Evolutionary conservation across 306 rosid genomes (phyloP).

Genomic region (Casuarina equisetifolia): DNA sequence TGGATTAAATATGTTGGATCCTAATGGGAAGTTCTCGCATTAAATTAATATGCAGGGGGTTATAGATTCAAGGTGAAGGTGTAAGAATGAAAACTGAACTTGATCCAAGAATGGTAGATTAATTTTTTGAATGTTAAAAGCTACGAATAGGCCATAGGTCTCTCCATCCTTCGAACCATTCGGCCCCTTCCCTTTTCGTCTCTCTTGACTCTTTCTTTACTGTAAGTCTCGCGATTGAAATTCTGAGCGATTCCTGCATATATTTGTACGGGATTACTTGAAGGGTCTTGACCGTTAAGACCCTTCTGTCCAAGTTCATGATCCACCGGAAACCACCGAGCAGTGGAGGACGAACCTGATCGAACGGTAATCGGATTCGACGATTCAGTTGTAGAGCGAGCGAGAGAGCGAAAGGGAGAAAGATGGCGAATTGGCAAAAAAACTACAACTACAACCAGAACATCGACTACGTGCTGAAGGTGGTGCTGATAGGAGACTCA

Average conservation of each 20-base stretch:
- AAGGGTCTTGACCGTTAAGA: too few relatives aligned
- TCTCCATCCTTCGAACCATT: neutral
- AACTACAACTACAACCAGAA: constrained; percentile 56
- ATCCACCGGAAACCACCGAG: neutral
- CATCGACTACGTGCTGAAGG: constrained; percentile 84
- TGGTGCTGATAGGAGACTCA: constrained; percentile 89
- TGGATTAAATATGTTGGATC: too few relatives aligned
- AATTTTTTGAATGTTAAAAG: too few relatives aligned
- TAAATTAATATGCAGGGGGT: too few relatives aligned
- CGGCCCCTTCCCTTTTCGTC: neutral
- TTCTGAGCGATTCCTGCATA: neutral
- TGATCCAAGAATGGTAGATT: too few relatives aligned
- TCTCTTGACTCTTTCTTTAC: neutral
- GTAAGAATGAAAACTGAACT: too few relatives aligned
- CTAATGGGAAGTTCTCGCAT: too few relatives aligned
- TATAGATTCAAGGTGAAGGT: too few relatives aligned
- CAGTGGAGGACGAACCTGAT: neutral
- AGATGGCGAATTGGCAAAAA: constrained; percentile 62
- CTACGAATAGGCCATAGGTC: neutral
- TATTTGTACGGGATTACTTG: too few relatives aligned
- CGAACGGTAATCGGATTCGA: neutral
- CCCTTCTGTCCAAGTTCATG: neutral
- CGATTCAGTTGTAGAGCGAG: neutral
- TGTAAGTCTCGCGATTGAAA: neutral
- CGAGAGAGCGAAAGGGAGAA: neutral